Percentiles rank a stretch among this genome's conserved stretches.
phyloP scores from a whole-genome alignment of 176 grass and related monocot genomes.

The Bonia amplexicaulis region DNA sequence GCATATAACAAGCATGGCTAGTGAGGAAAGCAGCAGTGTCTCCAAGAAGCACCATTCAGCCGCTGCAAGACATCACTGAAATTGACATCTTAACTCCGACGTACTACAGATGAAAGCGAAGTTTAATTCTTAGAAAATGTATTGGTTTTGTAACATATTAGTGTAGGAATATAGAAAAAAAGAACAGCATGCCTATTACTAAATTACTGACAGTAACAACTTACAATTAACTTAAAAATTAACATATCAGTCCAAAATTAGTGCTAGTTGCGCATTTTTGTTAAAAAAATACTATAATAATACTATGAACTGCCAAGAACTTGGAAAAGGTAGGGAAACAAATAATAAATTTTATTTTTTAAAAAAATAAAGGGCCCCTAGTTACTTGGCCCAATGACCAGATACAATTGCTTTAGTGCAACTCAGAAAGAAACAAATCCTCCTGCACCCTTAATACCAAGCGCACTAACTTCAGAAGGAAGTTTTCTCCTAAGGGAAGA shows the following conservation, averaged over 20 bases:
- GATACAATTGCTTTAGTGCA: not conserved
- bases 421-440: not conserved
- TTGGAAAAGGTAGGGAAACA: not conserved
- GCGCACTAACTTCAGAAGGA: not conserved
- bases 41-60: not conserved
- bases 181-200: not conserved
- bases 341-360: not conserved
- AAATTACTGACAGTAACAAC: not conserved
- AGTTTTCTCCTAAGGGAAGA: not conserved
- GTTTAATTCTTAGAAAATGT: not conserved
- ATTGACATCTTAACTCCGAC: not conserved
- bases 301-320: not conserved
- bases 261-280: not conserved
- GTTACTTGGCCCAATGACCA: not conserved
- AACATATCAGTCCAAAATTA: not conserved
- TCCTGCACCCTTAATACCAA: not conserved
- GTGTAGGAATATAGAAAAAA: not conserved
- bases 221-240: not conserved
- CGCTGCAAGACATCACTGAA: conserved; percentile 3
- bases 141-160: not conserved
- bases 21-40: not conserved
- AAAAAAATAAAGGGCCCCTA: not conserved
- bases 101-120: conserved; percentile 1
- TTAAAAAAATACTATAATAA: not conserved
- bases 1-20: not conserved